Evolutionary conservation across 306 rosid genomes (phyloP).

Genomic region (Prunus mongolica): DNA sequence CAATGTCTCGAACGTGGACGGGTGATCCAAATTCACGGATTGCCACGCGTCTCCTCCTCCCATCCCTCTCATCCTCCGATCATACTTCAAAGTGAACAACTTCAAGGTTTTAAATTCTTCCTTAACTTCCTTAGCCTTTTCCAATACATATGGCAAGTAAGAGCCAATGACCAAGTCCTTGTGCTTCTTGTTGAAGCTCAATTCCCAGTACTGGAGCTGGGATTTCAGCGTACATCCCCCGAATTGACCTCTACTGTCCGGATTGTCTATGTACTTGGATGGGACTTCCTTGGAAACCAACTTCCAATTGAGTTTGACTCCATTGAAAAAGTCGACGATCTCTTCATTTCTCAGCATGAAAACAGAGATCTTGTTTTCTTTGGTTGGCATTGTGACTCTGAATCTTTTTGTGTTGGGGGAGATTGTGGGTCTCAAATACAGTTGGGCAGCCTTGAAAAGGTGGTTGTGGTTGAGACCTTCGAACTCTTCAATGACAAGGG

Average conservation of each 20-base stretch:
- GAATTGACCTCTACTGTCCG: background rate
- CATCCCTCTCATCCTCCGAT: background rate
- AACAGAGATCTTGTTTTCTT: conserved; percentile 12
- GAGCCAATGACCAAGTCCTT: too few species aligned
- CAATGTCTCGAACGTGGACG: conserved; percentile 57
- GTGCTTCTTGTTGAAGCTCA: too few species aligned
- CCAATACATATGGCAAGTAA: too few species aligned
- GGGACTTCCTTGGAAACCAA: conserved; percentile 8
- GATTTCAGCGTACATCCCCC: background rate
- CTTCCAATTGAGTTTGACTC: conserved; percentile 26
- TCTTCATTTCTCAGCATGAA: conserved; percentile 21
- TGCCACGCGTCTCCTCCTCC: conserved; percentile 22
- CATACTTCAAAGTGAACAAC: too few species aligned
- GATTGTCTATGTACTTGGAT: background rate
- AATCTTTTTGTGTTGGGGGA: conserved; percentile 19
- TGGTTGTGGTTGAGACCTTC: conserved; percentile 24
- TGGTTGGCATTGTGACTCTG: conserved; percentile 22
- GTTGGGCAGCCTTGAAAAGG: conserved; percentile 32
- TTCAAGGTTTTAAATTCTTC: too few species aligned
- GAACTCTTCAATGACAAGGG: conserved; percentile 31
- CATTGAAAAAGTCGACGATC: conserved; percentile 28
- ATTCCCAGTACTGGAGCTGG: too few species aligned
- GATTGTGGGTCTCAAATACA: conserved; percentile 26
- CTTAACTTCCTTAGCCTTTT: too few species aligned
- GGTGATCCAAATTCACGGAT: conserved; percentile 38